phyloP scores from a whole-genome alignment of 2,329 filamentous ascomycete species.

The Ceratocystis destructans region DNA sequence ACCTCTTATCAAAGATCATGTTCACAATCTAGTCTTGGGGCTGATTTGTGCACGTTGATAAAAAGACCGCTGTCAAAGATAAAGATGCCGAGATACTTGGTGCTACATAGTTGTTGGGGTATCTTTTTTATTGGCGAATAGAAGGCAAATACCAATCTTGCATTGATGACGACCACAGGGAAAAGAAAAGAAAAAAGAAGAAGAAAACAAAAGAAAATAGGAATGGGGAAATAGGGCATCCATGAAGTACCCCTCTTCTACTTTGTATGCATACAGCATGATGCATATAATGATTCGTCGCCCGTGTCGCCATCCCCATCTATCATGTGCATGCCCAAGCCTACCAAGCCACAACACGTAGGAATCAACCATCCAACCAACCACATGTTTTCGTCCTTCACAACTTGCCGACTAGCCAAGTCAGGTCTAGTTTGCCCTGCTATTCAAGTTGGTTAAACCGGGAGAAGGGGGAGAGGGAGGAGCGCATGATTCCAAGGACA shows the following conservation, averaged over 20 bases:
- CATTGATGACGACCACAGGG: background rate
- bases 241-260: background rate
- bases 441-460: too few species aligned
- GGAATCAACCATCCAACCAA: background rate
- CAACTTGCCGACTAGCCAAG: background rate
- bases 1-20: too few species aligned
- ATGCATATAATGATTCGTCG: background rate
- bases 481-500: too few species aligned
- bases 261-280: slow-evolving; percentile 12
- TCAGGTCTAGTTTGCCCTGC: background rate
- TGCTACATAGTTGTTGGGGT: background rate
- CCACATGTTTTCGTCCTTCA: background rate
- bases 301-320: background rate
- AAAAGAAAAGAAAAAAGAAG: background rate
- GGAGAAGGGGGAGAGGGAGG: too few species aligned
- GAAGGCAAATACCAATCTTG: background rate
- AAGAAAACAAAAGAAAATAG: background rate
- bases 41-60: background rate
- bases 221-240: background rate
- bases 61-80: background rate
- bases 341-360: background rate
- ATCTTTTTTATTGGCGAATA: background rate
- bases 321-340: background rate
- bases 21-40: background rate
- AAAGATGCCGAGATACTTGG: background rate